These are phyloP conservation scores for Penicillium sp. DNA, from an alignment of 2,329 filamentous ascomycete genomes.

Conservation along the genomic window DNA sequence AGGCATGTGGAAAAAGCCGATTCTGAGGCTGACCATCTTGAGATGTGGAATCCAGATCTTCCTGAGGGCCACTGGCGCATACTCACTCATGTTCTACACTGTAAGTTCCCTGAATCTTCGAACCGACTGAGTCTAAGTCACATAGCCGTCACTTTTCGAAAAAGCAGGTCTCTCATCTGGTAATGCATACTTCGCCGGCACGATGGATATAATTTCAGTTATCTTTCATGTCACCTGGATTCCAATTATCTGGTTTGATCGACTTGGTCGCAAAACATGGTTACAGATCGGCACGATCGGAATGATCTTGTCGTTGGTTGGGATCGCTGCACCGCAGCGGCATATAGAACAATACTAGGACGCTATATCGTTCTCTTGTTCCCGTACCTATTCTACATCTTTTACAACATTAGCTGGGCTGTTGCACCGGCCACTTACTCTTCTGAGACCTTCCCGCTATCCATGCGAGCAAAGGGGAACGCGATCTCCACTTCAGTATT, in stretches of 20 bases:
- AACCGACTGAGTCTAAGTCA: not conserved
- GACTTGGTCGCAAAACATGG: constrained; percentile 27
- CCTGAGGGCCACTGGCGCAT: constrained; percentile 27
- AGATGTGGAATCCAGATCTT: constrained; percentile 27
- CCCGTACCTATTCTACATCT: constrained; percentile 28
- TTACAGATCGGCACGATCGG: constrained; percentile 26
- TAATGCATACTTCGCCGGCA: constrained; percentile 22
- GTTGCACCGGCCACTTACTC: constrained; percentile 28
- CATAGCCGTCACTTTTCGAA: constrained; percentile 25
- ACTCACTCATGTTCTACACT: constrained; percentile 28
- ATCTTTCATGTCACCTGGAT: constrained; percentile 26
- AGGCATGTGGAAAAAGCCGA: not conserved
- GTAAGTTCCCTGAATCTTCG: constrained; percentile 8
- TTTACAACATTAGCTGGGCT: constrained; percentile 30
- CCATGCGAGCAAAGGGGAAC: constrained; percentile 19
- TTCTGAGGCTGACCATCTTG: constrained; percentile 21
- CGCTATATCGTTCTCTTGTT: constrained; percentile 27
- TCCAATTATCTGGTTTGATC: constrained; percentile 26
- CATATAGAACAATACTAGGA: constrained; percentile 20
- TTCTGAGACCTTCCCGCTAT: constrained; percentile 26
- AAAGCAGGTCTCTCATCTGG: constrained; percentile 25
- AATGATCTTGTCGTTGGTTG: constrained; percentile 26
- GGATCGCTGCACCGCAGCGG: constrained; percentile 26
- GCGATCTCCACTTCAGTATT: constrained; percentile 21
- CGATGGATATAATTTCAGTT: constrained; percentile 22